Conservation (phyloP, 139 green algal species). For the Edaphochlamys debaryana region DNA sequence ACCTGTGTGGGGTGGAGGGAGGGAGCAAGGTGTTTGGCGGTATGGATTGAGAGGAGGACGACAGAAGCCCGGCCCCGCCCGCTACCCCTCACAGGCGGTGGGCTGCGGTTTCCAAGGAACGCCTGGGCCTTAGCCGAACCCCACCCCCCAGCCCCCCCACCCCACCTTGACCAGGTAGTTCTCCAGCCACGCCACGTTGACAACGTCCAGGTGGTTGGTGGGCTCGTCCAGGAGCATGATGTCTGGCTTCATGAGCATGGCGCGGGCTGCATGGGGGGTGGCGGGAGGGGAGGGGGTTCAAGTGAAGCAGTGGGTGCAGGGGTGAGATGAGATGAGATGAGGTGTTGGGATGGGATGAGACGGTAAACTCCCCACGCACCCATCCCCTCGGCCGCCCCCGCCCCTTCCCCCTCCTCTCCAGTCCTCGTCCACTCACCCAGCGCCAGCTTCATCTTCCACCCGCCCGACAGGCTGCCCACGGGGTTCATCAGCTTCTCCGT, state of each 20-base stretch:
- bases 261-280: slow-evolving; percentile 30
- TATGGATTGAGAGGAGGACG: too few species aligned
- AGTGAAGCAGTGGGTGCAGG: neutral
- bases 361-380: too few species aligned
- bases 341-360: too few species aligned
- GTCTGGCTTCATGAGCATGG: slow-evolving; percentile 84
- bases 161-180: slow-evolving; percentile 74
- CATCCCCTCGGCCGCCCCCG: too few species aligned
- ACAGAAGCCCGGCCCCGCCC: too few species aligned
- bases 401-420: neutral
- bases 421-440: slow-evolving; percentile 44
- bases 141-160: too few species aligned
- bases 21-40: neutral
- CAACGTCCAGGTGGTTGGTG: slow-evolving; percentile 87
- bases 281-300: neutral
- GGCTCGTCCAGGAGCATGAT: slow-evolving; percentile 92
- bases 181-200: slow-evolving; percentile 89
- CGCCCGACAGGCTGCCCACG: slow-evolving; percentile 73
- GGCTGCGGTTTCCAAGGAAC: too few species aligned
- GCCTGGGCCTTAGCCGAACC: too few species aligned
- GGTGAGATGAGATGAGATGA: neutral
- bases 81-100: too few species aligned
- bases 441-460: slow-evolving; percentile 95
- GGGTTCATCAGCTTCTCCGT: slow-evolving; percentile 62
- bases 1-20: neutral